Conservation (phyloP, 2,329 filamentous ascomycete species). For the Pseudogymnoascus sp. region DNA sequence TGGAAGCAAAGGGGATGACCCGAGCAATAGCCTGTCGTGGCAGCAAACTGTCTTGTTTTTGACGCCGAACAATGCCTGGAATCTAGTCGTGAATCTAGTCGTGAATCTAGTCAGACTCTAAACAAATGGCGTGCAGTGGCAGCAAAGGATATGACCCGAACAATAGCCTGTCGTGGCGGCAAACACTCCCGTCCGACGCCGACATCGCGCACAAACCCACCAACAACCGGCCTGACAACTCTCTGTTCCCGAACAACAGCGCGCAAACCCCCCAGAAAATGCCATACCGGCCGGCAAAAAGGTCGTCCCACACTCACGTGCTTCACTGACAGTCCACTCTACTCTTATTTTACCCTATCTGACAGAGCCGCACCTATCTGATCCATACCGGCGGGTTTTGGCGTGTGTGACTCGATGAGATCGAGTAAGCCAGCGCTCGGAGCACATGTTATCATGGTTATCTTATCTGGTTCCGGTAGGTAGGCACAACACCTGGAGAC, state of each 20-base stretch:
- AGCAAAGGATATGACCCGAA: neutral
- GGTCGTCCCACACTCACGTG: neutral
- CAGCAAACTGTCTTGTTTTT: neutral
- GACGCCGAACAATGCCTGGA: too few relatives aligned
- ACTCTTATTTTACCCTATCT: neutral
- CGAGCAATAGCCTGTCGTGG: neutral
- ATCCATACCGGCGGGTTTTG: neutral
- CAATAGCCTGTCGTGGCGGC: neutral
- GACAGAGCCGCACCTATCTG: neutral
- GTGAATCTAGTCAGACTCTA: neutral
- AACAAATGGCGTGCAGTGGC: neutral
- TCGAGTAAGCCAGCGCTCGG: slow-evolving; percentile 1
- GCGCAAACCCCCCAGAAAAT: neutral
- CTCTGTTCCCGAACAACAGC: neutral
- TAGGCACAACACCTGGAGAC: neutral
- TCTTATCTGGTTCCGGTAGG: neutral
- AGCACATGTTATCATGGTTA: slow-evolving; percentile 2
- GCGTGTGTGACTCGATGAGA: slow-evolving; percentile 7
- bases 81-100: too few relatives aligned
- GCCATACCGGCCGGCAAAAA: neutral
- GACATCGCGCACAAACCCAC: neutral
- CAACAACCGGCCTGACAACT: neutral
- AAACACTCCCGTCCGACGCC: neutral
- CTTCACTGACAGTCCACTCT: neutral
- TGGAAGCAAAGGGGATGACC: neutral